phyloP scores from a whole-genome alignment of 2,329 filamentous ascomycete species.

The Penicillium sp. region DNA sequence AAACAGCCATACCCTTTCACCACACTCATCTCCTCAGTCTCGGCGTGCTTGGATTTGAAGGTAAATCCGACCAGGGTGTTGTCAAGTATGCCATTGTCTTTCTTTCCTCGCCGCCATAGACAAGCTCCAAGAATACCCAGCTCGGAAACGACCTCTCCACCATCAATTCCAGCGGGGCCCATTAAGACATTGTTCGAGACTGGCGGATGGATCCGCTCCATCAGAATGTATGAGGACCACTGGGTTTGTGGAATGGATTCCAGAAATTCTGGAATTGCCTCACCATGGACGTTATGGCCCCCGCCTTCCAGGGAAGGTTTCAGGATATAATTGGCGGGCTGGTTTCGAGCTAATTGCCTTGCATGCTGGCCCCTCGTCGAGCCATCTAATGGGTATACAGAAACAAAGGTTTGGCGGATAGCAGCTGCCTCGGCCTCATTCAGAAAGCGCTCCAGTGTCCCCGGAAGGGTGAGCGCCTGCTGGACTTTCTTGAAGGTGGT shows the following conservation, averaged over 20 bases:
- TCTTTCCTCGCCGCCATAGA: slow-evolving; percentile 30
- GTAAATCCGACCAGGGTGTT: slow-evolving; percentile 39
- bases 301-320: slow-evolving; percentile 45
- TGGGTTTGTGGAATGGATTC: slow-evolving; percentile 16
- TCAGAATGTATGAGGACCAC: slow-evolving; percentile 38
- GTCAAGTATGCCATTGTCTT: slow-evolving; percentile 25
- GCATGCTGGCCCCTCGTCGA: slow-evolving; percentile 26
- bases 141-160: slow-evolving; percentile 40
- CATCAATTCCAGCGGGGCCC: slow-evolving; percentile 27
- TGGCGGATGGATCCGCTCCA: slow-evolving; percentile 39
- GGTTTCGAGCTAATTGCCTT: slow-evolving; percentile 22
- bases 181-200: slow-evolving; percentile 30
- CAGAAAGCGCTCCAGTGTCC: slow-evolving; percentile 33
- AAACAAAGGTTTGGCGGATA: slow-evolving; percentile 35
- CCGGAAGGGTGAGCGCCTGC: slow-evolving; percentile 34
- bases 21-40: slow-evolving; percentile 45
- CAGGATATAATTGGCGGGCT: slow-evolving; percentile 32
- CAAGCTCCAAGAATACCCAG: slow-evolving; percentile 41
- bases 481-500: slow-evolving; percentile 44
- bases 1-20: slow-evolving; percentile 46
- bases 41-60: slow-evolving; percentile 42
- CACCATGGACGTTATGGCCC: slow-evolving; percentile 40
- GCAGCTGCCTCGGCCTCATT: slow-evolving; percentile 20
- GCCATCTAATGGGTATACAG: slow-evolving; percentile 35
- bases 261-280: slow-evolving; percentile 36